Evolutionary conservation across 176 grass and related monocot genomes (phyloP).

Genomic region (Carex cristatella): DNA sequence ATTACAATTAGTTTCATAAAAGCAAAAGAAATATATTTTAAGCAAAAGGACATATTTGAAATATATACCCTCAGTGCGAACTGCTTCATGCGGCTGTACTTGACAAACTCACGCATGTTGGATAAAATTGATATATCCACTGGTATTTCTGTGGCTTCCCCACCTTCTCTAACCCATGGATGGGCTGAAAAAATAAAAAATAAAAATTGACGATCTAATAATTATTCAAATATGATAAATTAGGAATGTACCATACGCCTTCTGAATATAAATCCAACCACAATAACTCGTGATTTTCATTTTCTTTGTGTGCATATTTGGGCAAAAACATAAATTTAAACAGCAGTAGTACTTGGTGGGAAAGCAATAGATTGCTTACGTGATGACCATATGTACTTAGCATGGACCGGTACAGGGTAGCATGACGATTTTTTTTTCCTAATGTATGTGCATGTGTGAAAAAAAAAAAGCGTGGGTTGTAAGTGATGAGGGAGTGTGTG

Average conservation of each 20-base stretch:
- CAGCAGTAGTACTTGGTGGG: neutral
- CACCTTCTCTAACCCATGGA: constrained; percentile 97
- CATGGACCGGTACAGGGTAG: neutral
- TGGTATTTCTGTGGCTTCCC: constrained; percentile 88
- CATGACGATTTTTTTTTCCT: constrained; percentile 7
- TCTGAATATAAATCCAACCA: neutral
- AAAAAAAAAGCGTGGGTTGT: neutral
- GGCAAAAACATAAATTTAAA: neutral
- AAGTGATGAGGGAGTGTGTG: neutral
- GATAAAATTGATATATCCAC: constrained; percentile 89
- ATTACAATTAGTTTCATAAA: constrained; percentile 18
- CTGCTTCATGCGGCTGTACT: constrained; percentile 97
- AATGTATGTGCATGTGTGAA: neutral
- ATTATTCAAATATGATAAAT: neutral
- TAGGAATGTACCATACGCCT: neutral
- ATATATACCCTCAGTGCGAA: constrained; percentile 86
- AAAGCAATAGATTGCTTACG: neutral
- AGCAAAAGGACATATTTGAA: neutral
- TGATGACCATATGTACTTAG: neutral
- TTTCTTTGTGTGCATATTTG: neutral
- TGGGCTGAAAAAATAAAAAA: constrained; percentile 49
- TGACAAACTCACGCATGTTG: constrained; percentile 97
- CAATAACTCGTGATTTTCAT: neutral
- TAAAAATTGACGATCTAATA: neutral
- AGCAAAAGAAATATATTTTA: neutral